Evolutionary conservation across 257 asterid genomes (phyloP), one percentile per base, ranked within the genome.

Genomic region (Perilla frutescens): DNA sequence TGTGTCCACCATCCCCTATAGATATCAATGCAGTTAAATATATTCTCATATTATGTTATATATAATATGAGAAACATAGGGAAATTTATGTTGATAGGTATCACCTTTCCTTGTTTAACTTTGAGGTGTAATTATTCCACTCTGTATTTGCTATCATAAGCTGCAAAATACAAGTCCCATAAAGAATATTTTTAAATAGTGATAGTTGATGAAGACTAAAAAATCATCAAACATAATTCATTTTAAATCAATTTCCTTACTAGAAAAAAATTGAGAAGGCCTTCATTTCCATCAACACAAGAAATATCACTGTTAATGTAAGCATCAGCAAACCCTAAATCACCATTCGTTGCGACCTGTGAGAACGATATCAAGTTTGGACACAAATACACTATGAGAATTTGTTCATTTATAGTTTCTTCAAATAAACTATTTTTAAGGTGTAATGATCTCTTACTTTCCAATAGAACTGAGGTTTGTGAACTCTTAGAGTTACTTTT

Each of bases 1-100:
- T 90, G 96, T 7, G 93, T 87, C 97, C 93, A 85, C 96, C 96
- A 90, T 43, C 96, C 96, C 82, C 97, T 88, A 77, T 2, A 8
- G 6, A 71, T 12, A 6, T 13, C 34, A 4, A 49, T 32, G 34
- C 26, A 20, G 26, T 20, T 20, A 20, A 20, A 20, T 20, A 20
- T 20, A 20, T 20, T 20, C 26, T 20, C 26, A 20, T 20, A 20
- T 20, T 20, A 20, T 20, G 26, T 20, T 20, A 20, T 20, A 20
- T 20, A 20, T 20, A 20, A 20, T 20, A 20, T 20, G 26, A 20
- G 26, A 20, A 20, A 20, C 26, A 20, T 20, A 20, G 26, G 26
- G 26, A 20, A 20, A 20, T 20, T 20, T 20, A 20, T 20, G 26
- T 20, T 20, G 26, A 20, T 20, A 20, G 26, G 0, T 20, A 20